A percentile compares a stretch with the other conserved stretches of the same genome.
phyloP scores from a whole-genome alignment of 2,329 filamentous ascomycete species.

The Aureobasidium sp. region DNA sequence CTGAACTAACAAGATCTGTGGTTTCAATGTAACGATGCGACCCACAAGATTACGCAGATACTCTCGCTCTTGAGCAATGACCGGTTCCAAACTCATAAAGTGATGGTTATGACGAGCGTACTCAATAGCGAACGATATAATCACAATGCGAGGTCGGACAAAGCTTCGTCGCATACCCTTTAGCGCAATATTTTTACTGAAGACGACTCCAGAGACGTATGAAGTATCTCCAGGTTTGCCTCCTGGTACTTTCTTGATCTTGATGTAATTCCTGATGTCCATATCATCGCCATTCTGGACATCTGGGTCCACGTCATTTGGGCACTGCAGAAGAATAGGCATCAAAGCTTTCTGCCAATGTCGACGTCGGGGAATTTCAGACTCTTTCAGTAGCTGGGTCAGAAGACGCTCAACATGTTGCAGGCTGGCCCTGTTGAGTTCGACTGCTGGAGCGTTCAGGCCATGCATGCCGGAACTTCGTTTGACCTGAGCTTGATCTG shows the following conservation, averaged over 20 bases:
- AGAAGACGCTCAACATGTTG: constrained; percentile 90
- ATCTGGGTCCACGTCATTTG: constrained; percentile 95
- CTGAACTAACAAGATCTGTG: constrained; percentile 90
- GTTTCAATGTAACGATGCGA: constrained; percentile 86
- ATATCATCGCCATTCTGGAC: constrained; percentile 93
- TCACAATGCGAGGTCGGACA: constrained; percentile 83
- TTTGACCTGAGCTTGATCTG: constrained; percentile 43
- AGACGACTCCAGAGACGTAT: constrained; percentile 98
- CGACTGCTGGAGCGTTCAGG: constrained; percentile 75
- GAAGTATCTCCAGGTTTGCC: constrained; percentile 90
- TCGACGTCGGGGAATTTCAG: constrained; percentile 72
- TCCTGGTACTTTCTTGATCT: constrained; percentile 95
- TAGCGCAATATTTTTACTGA: constrained; percentile 95
- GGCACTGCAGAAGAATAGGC: constrained; percentile 90
- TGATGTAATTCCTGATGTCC: constrained; percentile 97
- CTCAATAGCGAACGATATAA: constrained; percentile 95
- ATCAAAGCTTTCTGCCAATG: constrained; percentile 93
- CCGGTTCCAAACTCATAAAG: constrained; percentile 98
- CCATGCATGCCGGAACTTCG: constrained; percentile 87
- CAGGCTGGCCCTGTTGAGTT: constrained; percentile 88
- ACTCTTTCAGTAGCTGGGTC: constrained; percentile 83
- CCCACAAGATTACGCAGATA: constrained; percentile 93
- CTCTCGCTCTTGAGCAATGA: constrained; percentile 96
- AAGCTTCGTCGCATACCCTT: constrained; percentile 97
- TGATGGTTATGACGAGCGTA: constrained; percentile 94